A percentile compares a stretch with the other conserved stretches of the same genome.
These are phyloP conservation scores for Ceratocystis albifundus DNA, from an alignment of 2,329 filamentous ascomycete species.

Conservation along the genomic window DNA sequence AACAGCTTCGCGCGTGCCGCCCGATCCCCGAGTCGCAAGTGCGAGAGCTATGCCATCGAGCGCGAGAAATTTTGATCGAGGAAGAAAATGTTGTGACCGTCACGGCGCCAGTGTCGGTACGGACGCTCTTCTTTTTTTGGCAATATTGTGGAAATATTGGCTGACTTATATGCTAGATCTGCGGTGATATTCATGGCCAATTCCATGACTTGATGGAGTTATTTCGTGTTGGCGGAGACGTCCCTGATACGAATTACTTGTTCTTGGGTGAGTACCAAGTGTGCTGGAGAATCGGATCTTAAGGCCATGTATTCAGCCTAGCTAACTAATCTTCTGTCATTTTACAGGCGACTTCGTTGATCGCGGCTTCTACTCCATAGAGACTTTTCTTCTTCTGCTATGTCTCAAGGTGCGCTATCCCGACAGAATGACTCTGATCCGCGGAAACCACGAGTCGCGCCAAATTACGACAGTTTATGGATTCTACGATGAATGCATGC, in stretches of 20 bases:
- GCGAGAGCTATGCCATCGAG: constrained; percentile 93
- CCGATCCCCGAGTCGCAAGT: constrained; percentile 94
- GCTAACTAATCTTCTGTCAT: neutral
- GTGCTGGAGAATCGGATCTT: neutral
- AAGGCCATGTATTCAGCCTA: constrained; percentile 20
- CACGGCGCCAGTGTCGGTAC: constrained; percentile 82
- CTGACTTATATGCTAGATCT: constrained; percentile 48
- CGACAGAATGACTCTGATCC: constrained; percentile 89
- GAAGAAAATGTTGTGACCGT: constrained; percentile 96
- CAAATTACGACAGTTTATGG: constrained; percentile 97
- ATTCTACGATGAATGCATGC: constrained; percentile 93
- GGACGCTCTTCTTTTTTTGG: constrained; percentile 25
- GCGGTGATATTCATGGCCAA: constrained; percentile 92
- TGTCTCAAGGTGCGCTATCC: constrained; percentile 96
- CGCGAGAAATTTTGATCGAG: constrained; percentile 87
- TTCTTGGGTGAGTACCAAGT: constrained; percentile 62
- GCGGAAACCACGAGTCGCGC: constrained; percentile 89
- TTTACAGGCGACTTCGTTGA: constrained; percentile 81
- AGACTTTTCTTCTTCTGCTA: constrained; percentile 88
- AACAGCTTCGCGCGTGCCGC: constrained; percentile 86
- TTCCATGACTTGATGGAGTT: constrained; percentile 97
- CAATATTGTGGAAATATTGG: neutral
- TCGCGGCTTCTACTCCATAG: constrained; percentile 92
- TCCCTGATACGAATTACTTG: constrained; percentile 90
- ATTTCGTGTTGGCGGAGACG: constrained; percentile 84